A percentile compares a stretch with the other conserved stretches of the same genome.
These are phyloP conservation scores for Porodaedalea pini DNA, from an alignment of 1,284 basidiomycete species.

Conservation along the genomic window DNA sequence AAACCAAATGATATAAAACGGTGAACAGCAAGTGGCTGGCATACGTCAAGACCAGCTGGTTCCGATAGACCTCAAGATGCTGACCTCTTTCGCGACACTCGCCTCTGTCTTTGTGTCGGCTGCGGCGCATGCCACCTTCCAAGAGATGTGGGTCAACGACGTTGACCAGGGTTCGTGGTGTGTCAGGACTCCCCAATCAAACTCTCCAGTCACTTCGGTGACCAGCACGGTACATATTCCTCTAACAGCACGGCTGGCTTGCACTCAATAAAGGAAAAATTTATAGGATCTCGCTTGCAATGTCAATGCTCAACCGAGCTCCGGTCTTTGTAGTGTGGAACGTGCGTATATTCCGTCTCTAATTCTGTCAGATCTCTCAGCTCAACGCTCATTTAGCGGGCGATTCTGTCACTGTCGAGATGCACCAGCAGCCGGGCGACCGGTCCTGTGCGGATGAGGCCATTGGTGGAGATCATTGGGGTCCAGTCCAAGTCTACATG, in stretches of 20 bases:
- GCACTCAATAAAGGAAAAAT: not conserved
- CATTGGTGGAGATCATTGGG: slow-evolving; percentile 48
- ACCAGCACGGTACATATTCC: slow-evolving; percentile 32
- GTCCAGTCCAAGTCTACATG: slow-evolving; percentile 46
- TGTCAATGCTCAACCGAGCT: slow-evolving; percentile 32
- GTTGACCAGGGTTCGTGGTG: slow-evolving; percentile 47
- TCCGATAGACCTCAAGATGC: slow-evolving; percentile 8
- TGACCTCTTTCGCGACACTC: slow-evolving; percentile 26
- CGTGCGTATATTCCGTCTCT: slow-evolving; percentile 30
- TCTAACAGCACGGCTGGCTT: not conserved
- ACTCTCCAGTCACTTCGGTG: slow-evolving; percentile 45
- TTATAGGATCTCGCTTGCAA: slow-evolving; percentile 49
- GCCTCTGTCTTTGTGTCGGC: slow-evolving; percentile 38
- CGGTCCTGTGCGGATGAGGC: slow-evolving; percentile 46
- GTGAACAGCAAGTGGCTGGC: not conserved
- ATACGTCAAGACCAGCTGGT: not conserved
- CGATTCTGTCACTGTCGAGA: slow-evolving; percentile 47
- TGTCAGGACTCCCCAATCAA: slow-evolving; percentile 42
- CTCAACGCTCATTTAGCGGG: slow-evolving; percentile 34
- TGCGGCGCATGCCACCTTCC: slow-evolving; percentile 49
- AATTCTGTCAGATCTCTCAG: not conserved
- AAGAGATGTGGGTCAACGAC: slow-evolving; percentile 50
- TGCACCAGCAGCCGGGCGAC: slow-evolving; percentile 50
- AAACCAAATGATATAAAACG: slow-evolving; percentile 3
- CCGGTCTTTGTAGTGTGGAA: slow-evolving; percentile 39